These are phyloP conservation scores for Ogataea allantospora DNA, from an alignment of 805 yeast genomes.

Conservation along the genomic window DNA sequence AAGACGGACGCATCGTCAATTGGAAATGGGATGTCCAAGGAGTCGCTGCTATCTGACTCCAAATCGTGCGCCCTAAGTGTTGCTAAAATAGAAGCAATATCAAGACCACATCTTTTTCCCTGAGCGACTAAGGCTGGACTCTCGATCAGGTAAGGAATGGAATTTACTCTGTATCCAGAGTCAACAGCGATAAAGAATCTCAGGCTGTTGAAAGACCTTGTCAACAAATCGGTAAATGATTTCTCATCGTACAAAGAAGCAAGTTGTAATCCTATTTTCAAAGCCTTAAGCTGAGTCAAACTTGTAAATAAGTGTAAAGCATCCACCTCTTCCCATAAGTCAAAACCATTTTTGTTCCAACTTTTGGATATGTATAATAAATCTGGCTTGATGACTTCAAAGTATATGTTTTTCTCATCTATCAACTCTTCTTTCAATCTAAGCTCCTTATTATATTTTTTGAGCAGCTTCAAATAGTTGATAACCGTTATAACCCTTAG, in stretches of 20 bases:
- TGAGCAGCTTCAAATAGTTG: slow-evolving; percentile 49
- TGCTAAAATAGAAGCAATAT: slow-evolving; percentile 67
- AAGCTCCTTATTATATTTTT: slow-evolving; percentile 29
- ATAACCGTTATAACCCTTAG: slow-evolving; percentile 66
- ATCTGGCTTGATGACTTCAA: slow-evolving; percentile 63
- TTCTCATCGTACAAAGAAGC: slow-evolving; percentile 33
- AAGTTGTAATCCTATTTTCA: slow-evolving; percentile 52
- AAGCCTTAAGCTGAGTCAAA: slow-evolving; percentile 68
- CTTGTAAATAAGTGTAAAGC: slow-evolving; percentile 79
- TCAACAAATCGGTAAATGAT: slow-evolving; percentile 32
- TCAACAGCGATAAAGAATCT: slow-evolving; percentile 39
- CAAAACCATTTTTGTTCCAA: slow-evolving; percentile 74
- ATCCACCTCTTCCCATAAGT: slow-evolving; percentile 87
- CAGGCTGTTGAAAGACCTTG: slow-evolving; percentile 34
- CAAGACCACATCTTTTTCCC: slow-evolving; percentile 66
- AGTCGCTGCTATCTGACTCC: slow-evolving; percentile 31
- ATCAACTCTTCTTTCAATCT: slow-evolving; percentile 31
- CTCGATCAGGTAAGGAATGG: slow-evolving; percentile 62
- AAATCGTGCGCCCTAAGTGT: slow-evolving; percentile 44
- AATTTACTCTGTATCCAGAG: slow-evolving; percentile 40
- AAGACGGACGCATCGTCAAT: slow-evolving; percentile 55
- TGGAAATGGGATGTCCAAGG: slow-evolving; percentile 56
- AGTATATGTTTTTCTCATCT: slow-evolving; percentile 41
- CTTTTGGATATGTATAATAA: slow-evolving; percentile 56
- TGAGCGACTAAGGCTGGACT: slow-evolving; percentile 47